Evolutionary conservation across 179 eudicot species (phyloP), one percentile per base, ranked within the genome.

Genomic region (Amaranthus tricolor): DNA sequence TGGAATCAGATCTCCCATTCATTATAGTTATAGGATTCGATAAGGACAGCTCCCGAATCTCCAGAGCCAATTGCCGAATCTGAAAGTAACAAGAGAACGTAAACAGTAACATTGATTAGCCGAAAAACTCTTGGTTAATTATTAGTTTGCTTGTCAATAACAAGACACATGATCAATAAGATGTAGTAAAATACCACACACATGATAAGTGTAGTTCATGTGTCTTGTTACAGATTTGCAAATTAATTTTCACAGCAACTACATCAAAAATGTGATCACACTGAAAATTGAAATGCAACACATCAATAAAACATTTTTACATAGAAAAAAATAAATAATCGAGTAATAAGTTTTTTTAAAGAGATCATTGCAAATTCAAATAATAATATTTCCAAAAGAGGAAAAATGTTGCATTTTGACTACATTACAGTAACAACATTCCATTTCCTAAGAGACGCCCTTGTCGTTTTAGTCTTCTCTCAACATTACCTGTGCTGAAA

Each of bases 61-160:
- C 98, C 80, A 87, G 85, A 47, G 98, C 94, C 84, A 94, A 79
- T 81, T 89, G 90, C 47, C 94, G 93, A 76, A 92, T 85, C 98
- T 94, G 84, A 78, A 81, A 45, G 54, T 40, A 80, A 80, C 60
- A 73, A 57, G 63, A 78, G 20, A 9, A 53, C 64, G 43, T 75
- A 19, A 76, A 76, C 3, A 71, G 16, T 12, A 20, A 48, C 17
- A 24, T 17, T 9, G 53, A 74, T 45, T 51, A 68, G 40, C 3
- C 40, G 40, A 48, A 21, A 8, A 40, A 13, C 51, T 53, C 71
- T 16, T 44, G 24, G 55, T 16, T 6, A 31, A 5, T 60, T 15
- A 0, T 8, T 44, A 16, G 47, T 43, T 44, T 66, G 13, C 50
- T n/a, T 17, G 19, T 44, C 8, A 66, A 16, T 43, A 20, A 51